Evolutionary conservation across 208 protist species (phyloP).

Genomic region (Acanthamoeba sp.): DNA sequence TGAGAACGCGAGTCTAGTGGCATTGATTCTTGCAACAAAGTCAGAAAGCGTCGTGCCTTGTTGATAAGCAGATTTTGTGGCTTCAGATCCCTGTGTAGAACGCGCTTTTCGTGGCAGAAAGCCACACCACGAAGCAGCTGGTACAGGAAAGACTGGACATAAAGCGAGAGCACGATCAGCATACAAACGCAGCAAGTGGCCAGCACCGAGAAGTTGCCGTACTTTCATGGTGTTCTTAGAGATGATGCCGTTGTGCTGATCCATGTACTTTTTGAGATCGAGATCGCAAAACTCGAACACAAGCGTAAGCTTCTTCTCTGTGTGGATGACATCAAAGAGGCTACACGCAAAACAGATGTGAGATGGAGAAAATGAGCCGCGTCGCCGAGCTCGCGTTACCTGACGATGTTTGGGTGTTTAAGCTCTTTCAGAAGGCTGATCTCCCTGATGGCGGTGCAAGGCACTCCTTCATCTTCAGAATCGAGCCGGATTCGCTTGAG

Average conservation of each 20-base stretch:
- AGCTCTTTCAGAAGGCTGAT: conserved; percentile 93
- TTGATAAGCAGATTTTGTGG: conserved; percentile 94
- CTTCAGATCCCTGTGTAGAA: conserved; percentile 94
- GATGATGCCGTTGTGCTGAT: conserved; percentile 68
- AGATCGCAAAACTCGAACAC: conserved; percentile 92
- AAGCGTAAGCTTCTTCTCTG: conserved; percentile 87
- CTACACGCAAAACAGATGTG: conserved; percentile 53
- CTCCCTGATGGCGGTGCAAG: conserved; percentile 92
- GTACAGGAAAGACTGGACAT: conserved; percentile 87
- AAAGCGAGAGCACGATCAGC: no score
- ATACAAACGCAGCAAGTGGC: conserved; percentile 14
- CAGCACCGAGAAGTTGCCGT: not conserved
- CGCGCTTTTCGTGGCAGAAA: conserved; percentile 92
- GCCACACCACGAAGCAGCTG: conserved; percentile 92
- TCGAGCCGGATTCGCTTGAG: conserved; percentile 92
- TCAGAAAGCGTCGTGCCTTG: conserved; percentile 55
- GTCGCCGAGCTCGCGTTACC: conserved; percentile 60
- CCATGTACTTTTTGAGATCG: conserved; percentile 92
- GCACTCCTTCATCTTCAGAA: conserved; percentile 92
- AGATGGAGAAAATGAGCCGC: not conserved
- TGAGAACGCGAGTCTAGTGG: not conserved
- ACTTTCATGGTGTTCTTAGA: conserved; percentile 62
- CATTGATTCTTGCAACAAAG: not conserved
- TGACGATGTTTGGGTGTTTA: conserved; percentile 90
- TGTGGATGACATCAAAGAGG: conserved; percentile 90